Evolutionary conservation across 768 basidiomycete genomes (phyloP).

Genomic region (Tricholoma bakamatsutake): DNA sequence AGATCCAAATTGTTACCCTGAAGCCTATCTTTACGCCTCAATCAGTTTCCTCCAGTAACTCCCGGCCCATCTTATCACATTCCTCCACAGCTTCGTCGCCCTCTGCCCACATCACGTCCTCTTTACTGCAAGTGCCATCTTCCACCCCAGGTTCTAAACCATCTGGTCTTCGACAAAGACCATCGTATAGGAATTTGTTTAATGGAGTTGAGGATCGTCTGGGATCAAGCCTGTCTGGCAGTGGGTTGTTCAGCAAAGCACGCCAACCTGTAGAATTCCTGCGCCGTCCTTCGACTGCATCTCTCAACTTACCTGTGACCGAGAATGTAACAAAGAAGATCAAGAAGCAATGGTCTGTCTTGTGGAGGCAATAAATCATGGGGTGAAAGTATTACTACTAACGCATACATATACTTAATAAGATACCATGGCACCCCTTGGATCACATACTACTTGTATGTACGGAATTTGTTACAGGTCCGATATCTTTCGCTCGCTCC

Average conservation of each 20-base stretch:
- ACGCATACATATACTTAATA: not conserved
- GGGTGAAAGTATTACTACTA: not conserved
- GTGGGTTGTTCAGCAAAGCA: not conserved
- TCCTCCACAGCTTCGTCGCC: not conserved
- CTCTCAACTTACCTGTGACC: not conserved
- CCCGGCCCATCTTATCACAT: not conserved
- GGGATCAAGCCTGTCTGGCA: constrained; percentile 2
- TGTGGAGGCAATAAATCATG: not conserved
- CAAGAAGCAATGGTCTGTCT: constrained; percentile 13
- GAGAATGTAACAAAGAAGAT: constrained; percentile 9
- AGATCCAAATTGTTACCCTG: not conserved
- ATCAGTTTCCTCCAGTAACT: not conserved
- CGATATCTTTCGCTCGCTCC: too few species aligned
- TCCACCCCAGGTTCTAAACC: not conserved
- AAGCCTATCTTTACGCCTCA: constrained; percentile 1
- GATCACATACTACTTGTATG: not conserved
- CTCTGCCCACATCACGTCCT: constrained; percentile 1
- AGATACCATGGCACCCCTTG: not conserved
- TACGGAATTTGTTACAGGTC: not conserved
- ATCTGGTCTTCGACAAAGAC: not conserved
- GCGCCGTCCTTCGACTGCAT: not conserved
- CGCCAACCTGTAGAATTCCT: not conserved
- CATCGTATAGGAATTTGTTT: constrained; percentile 7
- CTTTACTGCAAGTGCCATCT: constrained; percentile 11
- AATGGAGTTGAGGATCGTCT: constrained; percentile 2